Conservation (phyloP, 164 flowering plant species). For the Stephania cephalantha region DNA sequence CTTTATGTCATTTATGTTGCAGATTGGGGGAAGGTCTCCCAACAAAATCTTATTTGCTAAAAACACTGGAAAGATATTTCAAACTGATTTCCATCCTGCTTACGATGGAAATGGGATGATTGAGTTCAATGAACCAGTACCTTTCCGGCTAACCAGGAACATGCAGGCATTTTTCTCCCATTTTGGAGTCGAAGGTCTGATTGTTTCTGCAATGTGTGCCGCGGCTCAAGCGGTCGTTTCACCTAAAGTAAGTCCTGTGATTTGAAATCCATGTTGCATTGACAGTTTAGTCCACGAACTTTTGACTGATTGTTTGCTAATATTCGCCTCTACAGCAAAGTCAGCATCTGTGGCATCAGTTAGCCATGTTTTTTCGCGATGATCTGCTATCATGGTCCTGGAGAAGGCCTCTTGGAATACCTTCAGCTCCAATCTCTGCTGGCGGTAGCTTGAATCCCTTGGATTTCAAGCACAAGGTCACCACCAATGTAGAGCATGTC, state of each 20-base stretch:
- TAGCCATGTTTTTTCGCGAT: conserved; percentile 99
- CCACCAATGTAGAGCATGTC: conserved; percentile 77
- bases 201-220: conserved; percentile 93
- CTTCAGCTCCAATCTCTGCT: conserved; percentile 49
- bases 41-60: conserved; percentile 95
- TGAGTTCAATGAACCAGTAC: conserved; percentile 93
- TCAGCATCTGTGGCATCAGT: conserved; percentile 89
- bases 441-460: conserved; percentile 53
- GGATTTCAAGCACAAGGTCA: conserved; percentile 81
- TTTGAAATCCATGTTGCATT: background rate
- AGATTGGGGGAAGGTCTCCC: conserved; percentile 97
- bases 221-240: conserved; percentile 93
- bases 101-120: conserved; percentile 96
- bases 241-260: conserved; percentile 60
- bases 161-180: conserved; percentile 92
- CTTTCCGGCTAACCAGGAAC: conserved; percentile 92
- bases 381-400: conserved; percentile 97
- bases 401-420: conserved; percentile 75
- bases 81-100: conserved; percentile 98
- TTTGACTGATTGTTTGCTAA: background rate
- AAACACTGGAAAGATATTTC: conserved; percentile 95
- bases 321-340: conserved; percentile 61
- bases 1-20: conserved; percentile 92
- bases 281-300: background rate
- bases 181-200: conserved; percentile 95